A percentile compares a stretch with the other conserved stretches of the same genome.
Evolutionary conservation across 1,139 yeast species (phyloP).

Genomic region (Geotrichum klebahnii): DNA sequence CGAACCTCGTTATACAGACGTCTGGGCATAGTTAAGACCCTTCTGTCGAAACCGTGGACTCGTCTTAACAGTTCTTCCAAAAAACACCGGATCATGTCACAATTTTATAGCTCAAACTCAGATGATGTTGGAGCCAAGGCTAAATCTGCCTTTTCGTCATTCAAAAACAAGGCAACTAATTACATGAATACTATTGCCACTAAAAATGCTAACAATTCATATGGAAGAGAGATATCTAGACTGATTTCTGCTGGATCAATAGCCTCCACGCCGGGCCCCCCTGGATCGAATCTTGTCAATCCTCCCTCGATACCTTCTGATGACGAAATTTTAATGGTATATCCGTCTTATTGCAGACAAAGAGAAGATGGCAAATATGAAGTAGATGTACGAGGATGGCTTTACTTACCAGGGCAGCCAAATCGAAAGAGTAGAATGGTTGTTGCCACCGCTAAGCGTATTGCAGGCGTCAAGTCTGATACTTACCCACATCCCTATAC

Average conservation of each 20-base stretch:
- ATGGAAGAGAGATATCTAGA: slow-evolving; percentile 21
- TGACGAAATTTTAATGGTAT: slow-evolving; percentile 42
- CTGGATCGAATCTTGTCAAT: slow-evolving; percentile 4
- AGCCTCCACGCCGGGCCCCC: slow-evolving; percentile 18
- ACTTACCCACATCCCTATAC: neutral
- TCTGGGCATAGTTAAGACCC: neutral
- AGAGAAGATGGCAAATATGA: slow-evolving; percentile 37
- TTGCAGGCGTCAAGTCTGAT: slow-evolving; percentile 45
- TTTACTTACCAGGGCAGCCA: slow-evolving; percentile 66
- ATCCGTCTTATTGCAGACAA: slow-evolving; percentile 61
- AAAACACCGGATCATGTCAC: slow-evolving; percentile 1
- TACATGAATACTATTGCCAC: slow-evolving; percentile 19
- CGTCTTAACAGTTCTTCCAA: neutral
- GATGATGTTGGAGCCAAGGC: slow-evolving; percentile 16
- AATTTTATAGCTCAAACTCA: neutral
- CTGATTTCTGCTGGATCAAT: slow-evolving; percentile 19
- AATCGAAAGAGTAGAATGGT: slow-evolving; percentile 67
- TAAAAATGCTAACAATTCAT: slow-evolving; percentile 21
- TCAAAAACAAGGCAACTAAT: slow-evolving; percentile 15
- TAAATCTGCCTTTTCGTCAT: slow-evolving; percentile 16
- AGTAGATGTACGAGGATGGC: slow-evolving; percentile 70
- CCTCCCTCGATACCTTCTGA: slow-evolving; percentile 25
- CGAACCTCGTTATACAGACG: neutral
- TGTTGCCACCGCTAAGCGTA: slow-evolving; percentile 63
- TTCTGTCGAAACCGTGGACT: slow-evolving; percentile 4